These are phyloP conservation scores for Ophiobolus disseminans DNA, from an alignment of 2,329 filamentous ascomycete species.

Conservation along the genomic window DNA sequence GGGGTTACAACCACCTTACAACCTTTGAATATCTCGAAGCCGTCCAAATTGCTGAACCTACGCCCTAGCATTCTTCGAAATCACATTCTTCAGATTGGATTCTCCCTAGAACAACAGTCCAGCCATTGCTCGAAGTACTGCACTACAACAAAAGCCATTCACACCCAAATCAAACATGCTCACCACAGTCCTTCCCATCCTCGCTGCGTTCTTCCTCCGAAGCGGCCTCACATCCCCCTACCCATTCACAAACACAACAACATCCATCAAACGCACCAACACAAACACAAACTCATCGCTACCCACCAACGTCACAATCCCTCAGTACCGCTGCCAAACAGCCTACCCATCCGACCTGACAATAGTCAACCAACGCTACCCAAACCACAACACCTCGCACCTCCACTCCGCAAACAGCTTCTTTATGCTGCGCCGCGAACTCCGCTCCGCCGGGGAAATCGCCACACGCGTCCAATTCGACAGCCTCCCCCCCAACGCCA, in stretches of 20 bases:
- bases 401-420: slow-evolving; percentile 27
- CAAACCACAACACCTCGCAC: slow-evolving; percentile 22
- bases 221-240: slow-evolving; percentile 15
- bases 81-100: not conserved
- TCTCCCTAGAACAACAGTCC: not conserved
- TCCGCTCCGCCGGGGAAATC: slow-evolving; percentile 23
- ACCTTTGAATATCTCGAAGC: too few species aligned
- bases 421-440: slow-evolving; percentile 40
- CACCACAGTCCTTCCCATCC: not conserved
- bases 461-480: slow-evolving; percentile 36
- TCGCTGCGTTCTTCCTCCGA: slow-evolving; percentile 13
- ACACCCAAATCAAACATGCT: not conserved
- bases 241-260: slow-evolving; percentile 17
- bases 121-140: not conserved
- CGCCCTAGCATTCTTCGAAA: too few species aligned
- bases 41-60: too few species aligned
- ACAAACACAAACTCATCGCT: not conserved
- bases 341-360: slow-evolving; percentile 32
- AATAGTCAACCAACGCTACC: slow-evolving; percentile 38
- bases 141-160: not conserved
- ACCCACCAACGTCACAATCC: slow-evolving; percentile 1
- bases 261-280: slow-evolving; percentile 7
- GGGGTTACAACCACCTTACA: too few species aligned
- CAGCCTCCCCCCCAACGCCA: slow-evolving; percentile 4
- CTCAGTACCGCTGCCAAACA: slow-evolving; percentile 23